These are phyloP conservation scores for Rhizopogon sp. DNA, from an alignment of 768 basidiomycete genomes.

Conservation along the genomic window DNA sequence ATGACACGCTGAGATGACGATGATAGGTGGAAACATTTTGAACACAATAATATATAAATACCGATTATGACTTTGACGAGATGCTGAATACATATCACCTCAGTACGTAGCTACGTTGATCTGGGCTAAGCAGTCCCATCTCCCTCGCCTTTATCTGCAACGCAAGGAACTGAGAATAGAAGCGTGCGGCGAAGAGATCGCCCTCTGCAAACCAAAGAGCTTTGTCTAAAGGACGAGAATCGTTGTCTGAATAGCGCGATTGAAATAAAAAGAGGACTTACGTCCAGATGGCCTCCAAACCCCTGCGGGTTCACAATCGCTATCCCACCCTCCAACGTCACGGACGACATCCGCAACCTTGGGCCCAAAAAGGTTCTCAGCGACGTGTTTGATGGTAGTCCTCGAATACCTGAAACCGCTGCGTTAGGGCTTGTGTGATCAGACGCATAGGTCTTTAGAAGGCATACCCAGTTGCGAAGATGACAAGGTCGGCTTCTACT, in stretches of 20 bases:
- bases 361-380: neutral
- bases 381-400: constrained; percentile 1
- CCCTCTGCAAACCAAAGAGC: constrained; percentile 4
- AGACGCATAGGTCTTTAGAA: neutral
- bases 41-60: too few relatives aligned
- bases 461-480: constrained; percentile 2
- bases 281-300: constrained; percentile 8
- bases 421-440: neutral
- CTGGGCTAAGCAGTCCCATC: neutral
- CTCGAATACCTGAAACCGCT: neutral
- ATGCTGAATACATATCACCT: neutral
- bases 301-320: constrained; percentile 5
- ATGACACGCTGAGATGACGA: too few relatives aligned
- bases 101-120: neutral
- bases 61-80: neutral
- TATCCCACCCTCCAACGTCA: constrained; percentile 8
- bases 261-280: neutral
- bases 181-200: constrained; percentile 3
- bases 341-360: constrained; percentile 2
- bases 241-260: neutral
- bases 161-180: neutral
- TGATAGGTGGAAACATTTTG: too few relatives aligned
- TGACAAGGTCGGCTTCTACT: constrained; percentile 1
- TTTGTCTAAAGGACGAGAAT: neutral
- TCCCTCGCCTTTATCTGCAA: neutral